Evolutionary conservation across 1,284 basidiomycete genomes (phyloP), one percentile per base, ranked within the genome.

Genomic region (Puccinia horiana): DNA sequence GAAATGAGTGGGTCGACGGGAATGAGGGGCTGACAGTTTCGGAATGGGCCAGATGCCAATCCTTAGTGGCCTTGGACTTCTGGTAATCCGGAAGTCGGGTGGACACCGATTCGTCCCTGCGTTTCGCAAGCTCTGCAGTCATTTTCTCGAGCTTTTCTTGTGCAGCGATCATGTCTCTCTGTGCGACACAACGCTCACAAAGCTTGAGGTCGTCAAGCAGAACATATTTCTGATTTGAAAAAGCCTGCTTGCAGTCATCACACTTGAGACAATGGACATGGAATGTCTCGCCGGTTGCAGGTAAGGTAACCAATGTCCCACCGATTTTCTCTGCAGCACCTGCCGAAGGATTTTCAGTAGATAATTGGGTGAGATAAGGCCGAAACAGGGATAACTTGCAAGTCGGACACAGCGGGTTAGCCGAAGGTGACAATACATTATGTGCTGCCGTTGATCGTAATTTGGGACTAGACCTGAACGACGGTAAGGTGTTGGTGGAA

Each of bases 371-470:
- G 4, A 56, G 72, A 65, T 63, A 42, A 12, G 72, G 56, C 42
- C 44, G 56, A 67, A 81, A 81, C 11, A 81, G 79, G 23, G 79
- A 73, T n/a, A 54, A 49, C n/a, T 70, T 73, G 58, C 79, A 81
- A n/a, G 69, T 81, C 18, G 79, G 69, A 40, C 79, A 81, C 6
- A 81, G 54, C 32, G 79, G 79, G 40, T 81, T 81, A 1, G 58
- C 70, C 29, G 79, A 44, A 67, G 79, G 79, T 18, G 79, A 81
- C 8, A 81, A 49, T 14, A 81, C 29, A 29, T 73, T 54, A 20
- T 61, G 74, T 32, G 54, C 26, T 16, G 54, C 26, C n/a, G 54
- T 56, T 61, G 74, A 76, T 16, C 54, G 14, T 26, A 35, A 42
- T 47, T 76, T 74, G 26, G 72, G 49, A n/a, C 56, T 67, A n/a